Evolutionary conservation across 176 grass and related monocot genomes (phyloP), one percentile per base, ranked within the genome.

Genomic region (Tuctoria greenei): DNA sequence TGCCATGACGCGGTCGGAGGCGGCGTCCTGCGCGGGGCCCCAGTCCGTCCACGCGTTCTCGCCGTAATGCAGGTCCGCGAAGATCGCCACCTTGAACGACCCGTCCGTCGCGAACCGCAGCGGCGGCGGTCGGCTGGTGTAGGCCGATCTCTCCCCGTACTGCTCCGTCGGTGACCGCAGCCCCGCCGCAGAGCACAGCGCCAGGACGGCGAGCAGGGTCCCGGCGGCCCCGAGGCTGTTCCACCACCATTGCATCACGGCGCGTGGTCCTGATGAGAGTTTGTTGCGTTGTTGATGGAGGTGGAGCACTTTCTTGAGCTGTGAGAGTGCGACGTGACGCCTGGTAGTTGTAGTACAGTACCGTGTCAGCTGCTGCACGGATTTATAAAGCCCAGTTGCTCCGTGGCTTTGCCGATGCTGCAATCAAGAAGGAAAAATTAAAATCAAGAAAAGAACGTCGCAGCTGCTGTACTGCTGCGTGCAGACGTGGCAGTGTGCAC

Each of bases 51-150:
- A 97, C 28, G 94, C 84, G 82, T 92, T 34, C 86, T 97, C 94
- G 7, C 94, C 91, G 80, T 97, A 97, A 73, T 97, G 94, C 61
- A 93, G 88, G 75, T 97, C 94, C 3, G 88, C 88, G 74, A 97
- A 97, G 36, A 93, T 86, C 2, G 86, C 88, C 46, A 97, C 74
- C 86, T 88, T 97, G 94, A 96, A 96, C n/a, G 7, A 9, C 37
- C 67, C 79, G 2, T 9, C 79, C 5, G 73, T 6, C 9, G 47
- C 39, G 81, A 97, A 87, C 40, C 66, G 77, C 44, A 91, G 88
- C 60, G 79, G 50, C 12, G 75, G 51, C 13, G 45, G n/a, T 1
- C 61, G 57, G 20, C 20, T 9, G 42, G 7, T 7, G 55, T 5
- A 40, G 0, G 60, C 61, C 14, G 18, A 38, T 5, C 17, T 27